Base-by-base conservation (phyloP, 352 stramenopile species). In the Globisporangium paddicum region DNA sequence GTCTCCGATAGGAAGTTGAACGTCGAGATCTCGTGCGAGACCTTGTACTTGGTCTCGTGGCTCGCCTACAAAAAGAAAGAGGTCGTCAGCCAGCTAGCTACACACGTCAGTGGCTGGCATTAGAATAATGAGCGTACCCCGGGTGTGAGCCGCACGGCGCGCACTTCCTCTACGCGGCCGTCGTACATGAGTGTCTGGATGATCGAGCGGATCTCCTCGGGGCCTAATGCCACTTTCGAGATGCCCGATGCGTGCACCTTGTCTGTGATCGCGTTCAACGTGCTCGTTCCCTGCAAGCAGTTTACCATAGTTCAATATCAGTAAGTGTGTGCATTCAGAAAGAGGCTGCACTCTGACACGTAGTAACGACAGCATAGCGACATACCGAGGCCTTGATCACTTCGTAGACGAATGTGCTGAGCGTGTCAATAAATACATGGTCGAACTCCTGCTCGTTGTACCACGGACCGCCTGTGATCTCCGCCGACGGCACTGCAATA, bases 361-460 rank as follows among this genome's bases (percentile, higher is more conserved):
- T 21, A 40, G 19, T 21, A 40, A 25, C 35, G 4, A 18, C 44
- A 30, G 11, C n/a, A 50, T 8, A 32, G 2, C 1, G 1, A 62
- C 57, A 32, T 48, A 80, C 72, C 41, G 77, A 88, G 19, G 80
- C 81, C 52, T 92, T 89, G 71, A 97, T 92, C 50, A 96, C 80
- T 77, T 93, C 77, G 64, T 90, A 91, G 64, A 99, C 86, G 69
- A 98, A 98, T 21, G 90, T 96, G 58, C 91, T 93, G 40, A 99
- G 74, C 57, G 96, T 96, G 51, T 97, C 82, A 71, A 99, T 98
- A 79, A 99, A 99, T 67, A 98, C 96, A 71, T 99, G 93, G 78
- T 99, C 97, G 69, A 99, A 99, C 73, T 99, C 91, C 64, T 97
- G 89, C 60, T 99, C 97, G 63, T 97, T 98, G 82, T 99, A 99